phyloP scores from a whole-genome alignment of 1,284 basidiomycete species.

The Papiliotrema laurentii region DNA sequence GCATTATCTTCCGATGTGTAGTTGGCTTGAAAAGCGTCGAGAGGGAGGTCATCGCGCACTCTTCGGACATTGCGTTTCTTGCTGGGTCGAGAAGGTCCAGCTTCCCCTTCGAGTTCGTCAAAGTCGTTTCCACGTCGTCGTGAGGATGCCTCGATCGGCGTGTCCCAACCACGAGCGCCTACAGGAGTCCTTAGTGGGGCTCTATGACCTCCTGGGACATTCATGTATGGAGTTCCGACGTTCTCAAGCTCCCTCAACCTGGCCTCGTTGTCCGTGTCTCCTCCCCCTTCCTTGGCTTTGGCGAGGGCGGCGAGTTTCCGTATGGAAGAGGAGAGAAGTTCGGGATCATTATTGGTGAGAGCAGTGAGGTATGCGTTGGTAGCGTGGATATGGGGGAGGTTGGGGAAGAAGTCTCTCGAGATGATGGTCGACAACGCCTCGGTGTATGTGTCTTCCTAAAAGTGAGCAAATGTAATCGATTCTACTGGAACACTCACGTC shows the following conservation, averaged over 20 bases:
- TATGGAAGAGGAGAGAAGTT: constrained; percentile 67
- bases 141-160: constrained; percentile 22
- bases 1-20: constrained; percentile 96
- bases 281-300: constrained; percentile 33
- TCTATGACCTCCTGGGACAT: constrained; percentile 17
- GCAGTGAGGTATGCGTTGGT: constrained; percentile 81
- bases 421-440: constrained; percentile 88
- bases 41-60: constrained; percentile 53
- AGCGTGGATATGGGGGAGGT: constrained; percentile 76
- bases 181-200: constrained; percentile 30
- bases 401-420: constrained; percentile 95
- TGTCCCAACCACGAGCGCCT: constrained; percentile 43
- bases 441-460: constrained; percentile 84
- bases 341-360: constrained; percentile 64
- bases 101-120: constrained; percentile 9
- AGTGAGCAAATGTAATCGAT: constrained; percentile 8
- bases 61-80: constrained; percentile 12
- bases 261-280: constrained; percentile 15
- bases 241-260: constrained; percentile 25
- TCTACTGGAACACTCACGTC: constrained; percentile 37
- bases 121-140: constrained; percentile 10
- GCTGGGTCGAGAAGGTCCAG: constrained; percentile 8
- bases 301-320: constrained; percentile 63
- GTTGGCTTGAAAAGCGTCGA: constrained; percentile 80
- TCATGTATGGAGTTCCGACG: constrained; percentile 38